These are phyloP conservation scores for Crucibulum laeve DNA, from an alignment of 768 basidiomycete genomes.

Conservation along the genomic window DNA sequence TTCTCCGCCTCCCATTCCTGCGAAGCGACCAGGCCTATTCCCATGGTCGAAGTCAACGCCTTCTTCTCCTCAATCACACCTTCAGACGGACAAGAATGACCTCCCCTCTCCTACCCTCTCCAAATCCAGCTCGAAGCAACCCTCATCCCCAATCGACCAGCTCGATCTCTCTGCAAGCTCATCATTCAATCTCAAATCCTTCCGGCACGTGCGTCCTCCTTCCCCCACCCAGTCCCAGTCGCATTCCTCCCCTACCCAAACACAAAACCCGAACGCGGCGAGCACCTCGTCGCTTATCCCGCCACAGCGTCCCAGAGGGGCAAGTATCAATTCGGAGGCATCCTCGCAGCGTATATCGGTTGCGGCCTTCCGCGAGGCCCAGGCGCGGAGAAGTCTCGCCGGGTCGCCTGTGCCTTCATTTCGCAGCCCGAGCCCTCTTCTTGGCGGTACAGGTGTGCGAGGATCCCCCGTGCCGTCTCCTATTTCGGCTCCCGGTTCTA, in stretches of 20 bases:
- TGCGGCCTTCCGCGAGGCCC: conserved; percentile 77
- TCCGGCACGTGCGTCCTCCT: conserved; percentile 59
- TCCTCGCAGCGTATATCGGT: conserved; percentile 74
- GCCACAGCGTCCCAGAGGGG: conserved; percentile 49
- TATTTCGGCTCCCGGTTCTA: no score
- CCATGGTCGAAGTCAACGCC: conserved; percentile 28
- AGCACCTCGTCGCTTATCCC: conserved; percentile 30
- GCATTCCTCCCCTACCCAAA: conserved; percentile 10
- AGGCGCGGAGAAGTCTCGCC: conserved; percentile 59
- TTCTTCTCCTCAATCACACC: conserved; percentile 21
- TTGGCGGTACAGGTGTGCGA: conserved; percentile 8
- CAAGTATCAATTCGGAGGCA: conserved; percentile 58
- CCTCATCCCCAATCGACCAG: conserved; percentile 14
- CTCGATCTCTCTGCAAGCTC: conserved; percentile 10
- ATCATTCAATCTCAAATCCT: conserved; percentile 73
- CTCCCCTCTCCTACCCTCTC: no score
- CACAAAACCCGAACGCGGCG: conserved; percentile 17
- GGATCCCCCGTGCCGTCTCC: background rate
- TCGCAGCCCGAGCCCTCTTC: conserved; percentile 34
- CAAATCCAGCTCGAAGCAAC: conserved; percentile 14
- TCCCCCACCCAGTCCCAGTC: conserved; percentile 21
- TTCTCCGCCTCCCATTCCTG: conserved; percentile 25
- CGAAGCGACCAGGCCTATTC: conserved; percentile 22
- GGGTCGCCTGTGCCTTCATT: conserved; percentile 56
- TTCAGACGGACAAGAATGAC: no score